phyloP scores from a whole-genome alignment of 2,329 filamentous ascomycete genomes.

The Cordyceps pruinosa region DNA sequence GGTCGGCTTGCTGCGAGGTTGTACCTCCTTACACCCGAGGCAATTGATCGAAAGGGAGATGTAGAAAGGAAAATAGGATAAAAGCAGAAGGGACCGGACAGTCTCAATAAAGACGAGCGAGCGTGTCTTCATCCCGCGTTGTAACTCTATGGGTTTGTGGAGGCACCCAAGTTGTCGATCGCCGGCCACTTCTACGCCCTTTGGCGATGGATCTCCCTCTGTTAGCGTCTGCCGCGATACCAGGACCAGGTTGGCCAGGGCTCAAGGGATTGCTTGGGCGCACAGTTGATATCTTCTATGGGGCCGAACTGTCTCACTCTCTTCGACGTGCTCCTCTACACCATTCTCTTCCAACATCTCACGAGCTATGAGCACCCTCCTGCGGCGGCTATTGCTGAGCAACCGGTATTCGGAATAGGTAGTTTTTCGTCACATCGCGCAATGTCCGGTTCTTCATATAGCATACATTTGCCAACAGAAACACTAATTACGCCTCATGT shows the following conservation, averaged over 20 bases:
- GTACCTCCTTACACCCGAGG: neutral
- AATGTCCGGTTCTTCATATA: neutral
- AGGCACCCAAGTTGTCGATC: neutral
- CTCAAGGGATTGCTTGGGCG: neutral
- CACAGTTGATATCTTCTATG: neutral
- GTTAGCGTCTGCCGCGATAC: neutral
- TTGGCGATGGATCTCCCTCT: neutral
- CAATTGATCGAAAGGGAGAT: no score
- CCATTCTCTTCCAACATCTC: no score
- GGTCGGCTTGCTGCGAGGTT: neutral
- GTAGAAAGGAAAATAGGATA: no score
- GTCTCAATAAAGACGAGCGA: neutral
- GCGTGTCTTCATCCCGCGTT: neutral
- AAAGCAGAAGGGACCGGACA: neutral
- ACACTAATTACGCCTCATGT: neutral
- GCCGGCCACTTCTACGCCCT: neutral
- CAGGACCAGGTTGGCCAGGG: neutral
- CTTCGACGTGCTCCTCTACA: no score
- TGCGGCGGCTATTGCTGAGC: no score
- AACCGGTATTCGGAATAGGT: no score
- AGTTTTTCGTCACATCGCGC: neutral
- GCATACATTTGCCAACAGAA: neutral
- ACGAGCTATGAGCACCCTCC: no score
- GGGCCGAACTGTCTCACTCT: neutral
- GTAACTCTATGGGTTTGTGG: neutral